A percentile compares a stretch with the other conserved stretches of the same genome.
These are phyloP conservation scores for Ensete glaucum DNA, from an alignment of 176 grass and related monocot species.

Conservation along the genomic window DNA sequence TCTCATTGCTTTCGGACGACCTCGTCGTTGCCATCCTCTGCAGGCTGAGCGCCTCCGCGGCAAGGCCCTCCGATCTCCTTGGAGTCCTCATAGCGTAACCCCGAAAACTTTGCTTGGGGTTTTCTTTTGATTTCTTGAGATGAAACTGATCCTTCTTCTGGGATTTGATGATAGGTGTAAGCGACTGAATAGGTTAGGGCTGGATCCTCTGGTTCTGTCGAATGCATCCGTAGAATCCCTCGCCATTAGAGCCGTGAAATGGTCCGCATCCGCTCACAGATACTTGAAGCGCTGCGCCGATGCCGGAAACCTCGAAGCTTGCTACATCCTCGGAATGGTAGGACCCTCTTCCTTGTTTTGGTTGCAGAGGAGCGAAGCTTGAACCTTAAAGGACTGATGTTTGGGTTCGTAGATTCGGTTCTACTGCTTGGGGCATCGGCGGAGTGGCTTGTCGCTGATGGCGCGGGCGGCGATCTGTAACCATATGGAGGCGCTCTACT, in stretches of 20 bases:
- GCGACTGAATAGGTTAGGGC: slow-evolving; percentile 34
- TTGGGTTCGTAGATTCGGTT: slow-evolving; percentile 32
- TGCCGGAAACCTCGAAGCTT: slow-evolving; percentile 47
- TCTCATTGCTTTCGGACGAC: slow-evolving; percentile 53
- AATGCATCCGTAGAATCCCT: slow-evolving; percentile 29
- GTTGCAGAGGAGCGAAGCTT: too few species aligned
- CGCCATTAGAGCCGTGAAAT: slow-evolving; percentile 19
- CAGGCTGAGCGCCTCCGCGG: slow-evolving; percentile 14
- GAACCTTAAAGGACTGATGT: background rate
- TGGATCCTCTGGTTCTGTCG: slow-evolving; percentile 35
- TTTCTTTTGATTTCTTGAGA: background rate
- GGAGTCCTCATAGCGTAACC: slow-evolving; percentile 26
- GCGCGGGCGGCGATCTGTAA: slow-evolving; percentile 32
- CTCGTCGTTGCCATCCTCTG: slow-evolving; percentile 38
- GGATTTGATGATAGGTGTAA: slow-evolving; percentile 32
- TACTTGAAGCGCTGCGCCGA: slow-evolving; percentile 44
- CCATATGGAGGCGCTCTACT: slow-evolving; percentile 43
- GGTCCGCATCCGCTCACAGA: slow-evolving; percentile 34
- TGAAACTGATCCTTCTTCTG: background rate
- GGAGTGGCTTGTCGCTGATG: slow-evolving; percentile 28
- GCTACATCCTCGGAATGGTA: slow-evolving; percentile 71
- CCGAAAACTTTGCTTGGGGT: background rate
- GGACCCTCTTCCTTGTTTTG: background rate
- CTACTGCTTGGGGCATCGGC: slow-evolving; percentile 40
- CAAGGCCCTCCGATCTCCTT: slow-evolving; percentile 33